Evolutionary conservation across 306 rosid genomes (phyloP).

Genomic region (Cajanus cajan): DNA sequence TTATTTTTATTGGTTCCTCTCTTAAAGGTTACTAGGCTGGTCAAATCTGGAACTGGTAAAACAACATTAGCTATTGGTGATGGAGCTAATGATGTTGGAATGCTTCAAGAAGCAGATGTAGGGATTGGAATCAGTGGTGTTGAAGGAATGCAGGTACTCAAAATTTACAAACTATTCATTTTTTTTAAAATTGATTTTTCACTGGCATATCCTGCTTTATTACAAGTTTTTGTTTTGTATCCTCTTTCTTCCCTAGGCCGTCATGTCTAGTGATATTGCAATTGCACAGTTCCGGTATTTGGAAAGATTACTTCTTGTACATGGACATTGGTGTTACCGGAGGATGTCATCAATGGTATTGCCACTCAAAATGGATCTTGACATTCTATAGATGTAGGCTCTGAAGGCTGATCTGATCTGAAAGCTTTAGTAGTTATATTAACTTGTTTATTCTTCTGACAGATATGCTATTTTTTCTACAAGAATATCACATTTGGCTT

Average conservation of each 20-base stretch:
- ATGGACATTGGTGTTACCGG: conserved; percentile 97
- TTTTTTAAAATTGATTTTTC: conserved; percentile 12
- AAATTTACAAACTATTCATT: neutral
- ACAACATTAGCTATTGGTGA: conserved; percentile 92
- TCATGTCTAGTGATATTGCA: conserved; percentile 92
- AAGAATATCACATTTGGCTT: conserved; percentile 86
- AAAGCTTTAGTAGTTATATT: conserved; percentile 7
- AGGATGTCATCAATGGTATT: conserved; percentile 85
- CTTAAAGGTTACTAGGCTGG: conserved; percentile 80
- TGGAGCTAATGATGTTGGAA: conserved; percentile 96
- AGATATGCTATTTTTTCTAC: conserved; percentile 94
- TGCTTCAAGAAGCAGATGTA: conserved; percentile 96
- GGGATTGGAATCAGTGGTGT: conserved; percentile 93
- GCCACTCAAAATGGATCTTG: conserved; percentile 12
- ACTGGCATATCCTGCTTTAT: neutral
- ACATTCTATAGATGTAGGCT: neutral
- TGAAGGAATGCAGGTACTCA: conserved; percentile 91
- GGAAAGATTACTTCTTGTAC: conserved; percentile 87
- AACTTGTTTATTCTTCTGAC: conserved; percentile 39
- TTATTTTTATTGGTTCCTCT: neutral
- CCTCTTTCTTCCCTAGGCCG: conserved; percentile 56
- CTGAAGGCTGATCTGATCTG: neutral
- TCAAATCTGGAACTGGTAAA: conserved; percentile 79
- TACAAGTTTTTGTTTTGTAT: neutral
- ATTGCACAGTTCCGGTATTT: conserved; percentile 85